A percentile compares a stretch with the other conserved stretches of the same genome.
phyloP scores from a whole-genome alignment of 495 filamentous ascomycete genomes.

The Xylaria scruposa region DNA sequence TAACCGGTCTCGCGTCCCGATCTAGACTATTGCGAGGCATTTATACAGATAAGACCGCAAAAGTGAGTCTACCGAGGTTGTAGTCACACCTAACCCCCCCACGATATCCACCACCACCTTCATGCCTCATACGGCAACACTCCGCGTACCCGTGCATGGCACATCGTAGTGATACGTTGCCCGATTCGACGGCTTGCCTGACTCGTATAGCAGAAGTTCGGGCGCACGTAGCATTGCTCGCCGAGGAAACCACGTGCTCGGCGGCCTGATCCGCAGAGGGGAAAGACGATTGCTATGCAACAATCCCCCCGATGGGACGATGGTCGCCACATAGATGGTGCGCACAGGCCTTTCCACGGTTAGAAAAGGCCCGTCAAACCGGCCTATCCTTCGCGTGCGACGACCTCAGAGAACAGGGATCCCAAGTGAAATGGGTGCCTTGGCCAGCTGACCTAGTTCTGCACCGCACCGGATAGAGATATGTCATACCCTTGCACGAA shows the following conservation, averaged over 20 bases:
- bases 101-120: constrained; percentile 26
- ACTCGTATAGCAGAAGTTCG: constrained; percentile 12
- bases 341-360: constrained; percentile 24
- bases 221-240: constrained; percentile 1
- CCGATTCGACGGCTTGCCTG: constrained; percentile 16
- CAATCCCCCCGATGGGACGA: constrained; percentile 13
- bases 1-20: constrained; percentile 1
- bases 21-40: not conserved
- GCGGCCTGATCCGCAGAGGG: constrained; percentile 11
- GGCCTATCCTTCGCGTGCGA: constrained; percentile 10
- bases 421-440: constrained; percentile 17
- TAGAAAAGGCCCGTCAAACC: constrained; percentile 18
- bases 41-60: not conserved
- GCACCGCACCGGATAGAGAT: constrained; percentile 24
- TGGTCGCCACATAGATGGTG: constrained; percentile 14
- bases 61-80: constrained; percentile 2
- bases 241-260: constrained; percentile 21
- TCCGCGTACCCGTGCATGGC: constrained; percentile 18
- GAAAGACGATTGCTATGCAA: constrained; percentile 11
- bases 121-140: constrained; percentile 16
- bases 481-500: constrained; percentile 12
- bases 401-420: constrained; percentile 22
- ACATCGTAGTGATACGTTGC: not conserved
- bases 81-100: constrained; percentile 18
- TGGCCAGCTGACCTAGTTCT: constrained; percentile 23